These are phyloP conservation scores for Phytopythium chamaehyphon DNA, from an alignment of 352 stramenopile species.

Conservation along the genomic window DNA sequence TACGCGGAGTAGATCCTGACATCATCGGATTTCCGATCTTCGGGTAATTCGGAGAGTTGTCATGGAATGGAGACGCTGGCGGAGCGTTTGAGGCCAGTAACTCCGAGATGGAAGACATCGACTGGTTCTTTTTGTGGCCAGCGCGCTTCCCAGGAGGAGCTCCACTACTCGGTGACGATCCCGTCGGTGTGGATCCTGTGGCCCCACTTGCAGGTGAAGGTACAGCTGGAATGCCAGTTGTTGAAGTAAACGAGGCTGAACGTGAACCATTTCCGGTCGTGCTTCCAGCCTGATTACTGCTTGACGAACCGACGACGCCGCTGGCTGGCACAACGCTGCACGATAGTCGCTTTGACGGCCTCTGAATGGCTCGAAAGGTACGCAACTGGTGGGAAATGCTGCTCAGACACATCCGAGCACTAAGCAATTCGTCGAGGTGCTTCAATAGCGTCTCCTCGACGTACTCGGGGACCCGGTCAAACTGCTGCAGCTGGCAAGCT, in stretches of 20 bases:
- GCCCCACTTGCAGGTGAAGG: neutral
- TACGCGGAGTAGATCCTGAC: constrained; percentile 44
- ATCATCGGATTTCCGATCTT: constrained; percentile 22
- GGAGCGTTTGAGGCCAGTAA: constrained; percentile 49
- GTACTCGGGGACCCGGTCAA: constrained; percentile 71
- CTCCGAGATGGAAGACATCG: constrained; percentile 87
- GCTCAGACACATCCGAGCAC: constrained; percentile 66
- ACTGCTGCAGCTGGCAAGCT: constrained; percentile 76
- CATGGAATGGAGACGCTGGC: constrained; percentile 58
- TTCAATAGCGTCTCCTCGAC: constrained; percentile 57
- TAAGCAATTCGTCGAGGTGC: constrained; percentile 76
- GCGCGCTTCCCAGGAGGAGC: constrained; percentile 49
- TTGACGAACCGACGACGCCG: constrained; percentile 20
- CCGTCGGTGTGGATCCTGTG: constrained; percentile 24
- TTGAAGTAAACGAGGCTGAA: constrained; percentile 34
- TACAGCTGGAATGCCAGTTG: constrained; percentile 10
- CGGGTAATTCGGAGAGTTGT: constrained; percentile 30
- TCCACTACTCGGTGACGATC: constrained; percentile 20
- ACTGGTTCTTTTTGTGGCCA: constrained; percentile 87
- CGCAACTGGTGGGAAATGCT: constrained; percentile 69
- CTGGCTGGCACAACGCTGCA: constrained; percentile 13
- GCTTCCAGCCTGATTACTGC: constrained; percentile 19
- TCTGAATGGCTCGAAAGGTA: constrained; percentile 60
- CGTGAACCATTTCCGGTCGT: constrained; percentile 30
- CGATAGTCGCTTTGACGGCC: constrained; percentile 23